phyloP scores from a whole-genome alignment of 2,329 filamentous ascomycete species.

The Microdochium trichocladiopsis region DNA sequence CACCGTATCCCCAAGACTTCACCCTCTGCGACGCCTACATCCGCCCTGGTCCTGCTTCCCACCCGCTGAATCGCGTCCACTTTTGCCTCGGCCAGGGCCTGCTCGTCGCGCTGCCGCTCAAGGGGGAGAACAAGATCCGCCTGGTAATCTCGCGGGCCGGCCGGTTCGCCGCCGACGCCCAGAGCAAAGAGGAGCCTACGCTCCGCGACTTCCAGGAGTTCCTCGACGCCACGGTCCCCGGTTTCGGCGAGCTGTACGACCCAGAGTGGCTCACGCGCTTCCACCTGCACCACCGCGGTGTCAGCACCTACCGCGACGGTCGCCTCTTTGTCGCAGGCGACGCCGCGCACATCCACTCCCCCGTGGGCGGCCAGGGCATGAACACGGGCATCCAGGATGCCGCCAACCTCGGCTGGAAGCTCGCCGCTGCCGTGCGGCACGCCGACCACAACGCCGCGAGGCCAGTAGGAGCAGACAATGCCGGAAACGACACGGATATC shows the following conservation, averaged over 20 bases:
- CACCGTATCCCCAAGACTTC: slow-evolving; percentile 34
- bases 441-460: no score
- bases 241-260: slow-evolving; percentile 15
- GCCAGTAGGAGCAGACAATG: neutral
- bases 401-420: slow-evolving; percentile 42
- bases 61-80: slow-evolving; percentile 14
- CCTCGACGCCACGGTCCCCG: slow-evolving; percentile 19
- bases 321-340: slow-evolving; percentile 49
- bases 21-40: slow-evolving; percentile 34
- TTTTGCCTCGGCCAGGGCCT: slow-evolving; percentile 22
- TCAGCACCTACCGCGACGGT: slow-evolving; percentile 29
- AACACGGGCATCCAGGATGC: slow-evolving; percentile 44
- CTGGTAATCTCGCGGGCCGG: slow-evolving; percentile 15
- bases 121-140: slow-evolving; percentile 13
- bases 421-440: slow-evolving; percentile 21
- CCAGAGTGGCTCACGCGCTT: slow-evolving; percentile 35
- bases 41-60: slow-evolving; percentile 7
- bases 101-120: slow-evolving; percentile 23
- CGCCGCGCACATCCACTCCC: slow-evolving; percentile 48
- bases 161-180: neutral
- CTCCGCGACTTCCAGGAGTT: slow-evolving; percentile 24
- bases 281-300: slow-evolving; percentile 32
- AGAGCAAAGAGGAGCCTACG: slow-evolving; percentile 9
- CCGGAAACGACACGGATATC: slow-evolving; percentile 14
- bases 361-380: slow-evolving; percentile 49